phyloP scores from a whole-genome alignment of 2,329 filamentous ascomycete genomes.

The Gliomastix tumulicola region DNA sequence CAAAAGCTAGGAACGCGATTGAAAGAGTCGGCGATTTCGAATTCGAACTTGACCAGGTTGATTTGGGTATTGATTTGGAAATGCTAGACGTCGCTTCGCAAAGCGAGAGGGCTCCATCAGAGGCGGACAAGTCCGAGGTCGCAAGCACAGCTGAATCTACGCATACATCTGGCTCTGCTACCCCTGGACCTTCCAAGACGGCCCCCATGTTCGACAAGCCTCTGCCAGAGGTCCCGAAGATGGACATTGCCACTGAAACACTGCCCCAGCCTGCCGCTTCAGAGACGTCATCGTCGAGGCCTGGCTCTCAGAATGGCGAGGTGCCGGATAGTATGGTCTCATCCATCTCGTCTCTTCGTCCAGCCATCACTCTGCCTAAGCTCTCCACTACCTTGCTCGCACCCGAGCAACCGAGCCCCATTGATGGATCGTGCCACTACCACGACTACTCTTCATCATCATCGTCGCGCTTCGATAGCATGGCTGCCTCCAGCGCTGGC shows the following conservation, averaged over 20 bases:
- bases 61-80: slow-evolving; percentile 47
- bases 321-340: slow-evolving; percentile 34
- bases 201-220: slow-evolving; percentile 56
- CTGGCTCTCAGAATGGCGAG: slow-evolving; percentile 34
- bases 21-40: slow-evolving; percentile 90
- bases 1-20: slow-evolving; percentile 77
- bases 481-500: slow-evolving; percentile 68
- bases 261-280: slow-evolving; percentile 19
- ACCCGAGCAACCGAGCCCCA: slow-evolving; percentile 39
- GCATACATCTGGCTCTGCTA: slow-evolving; percentile 25
- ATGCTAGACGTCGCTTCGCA: slow-evolving; percentile 36
- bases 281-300: too few relatives aligned
- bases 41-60: slow-evolving; percentile 60
- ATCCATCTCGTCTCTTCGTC: slow-evolving; percentile 39
- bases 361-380: slow-evolving; percentile 47
- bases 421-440: slow-evolving; percentile 37
- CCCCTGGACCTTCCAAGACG: slow-evolving; percentile 26
- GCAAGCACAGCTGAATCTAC: slow-evolving; percentile 29
- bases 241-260: slow-evolving; percentile 31
- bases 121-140: slow-evolving; percentile 25
- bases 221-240: slow-evolving; percentile 56
- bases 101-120: slow-evolving; percentile 22
- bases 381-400: slow-evolving; percentile 43
- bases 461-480: slow-evolving; percentile 57
- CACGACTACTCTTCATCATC: too few relatives aligned